phyloP scores from a whole-genome alignment of 305 asterid genomes.

The Solanum aculeatissimum region DNA sequence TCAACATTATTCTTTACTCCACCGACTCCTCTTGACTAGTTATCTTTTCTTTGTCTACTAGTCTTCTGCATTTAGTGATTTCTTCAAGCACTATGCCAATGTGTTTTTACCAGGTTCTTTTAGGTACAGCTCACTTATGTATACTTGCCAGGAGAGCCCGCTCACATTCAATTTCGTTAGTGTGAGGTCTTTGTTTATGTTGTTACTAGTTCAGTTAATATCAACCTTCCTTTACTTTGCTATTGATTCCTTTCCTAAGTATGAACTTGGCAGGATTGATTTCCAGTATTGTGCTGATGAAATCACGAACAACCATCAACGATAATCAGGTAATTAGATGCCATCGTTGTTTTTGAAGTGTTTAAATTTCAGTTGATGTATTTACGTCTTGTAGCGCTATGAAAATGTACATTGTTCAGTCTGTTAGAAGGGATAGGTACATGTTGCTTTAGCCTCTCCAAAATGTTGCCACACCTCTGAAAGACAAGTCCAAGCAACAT shows the following conservation, averaged over 20 bases:
- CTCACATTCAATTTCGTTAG: neutral
- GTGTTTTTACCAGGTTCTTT: neutral
- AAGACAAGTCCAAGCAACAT: neutral
- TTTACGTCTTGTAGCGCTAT: neutral
- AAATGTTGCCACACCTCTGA: neutral
- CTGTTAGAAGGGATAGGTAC: neutral
- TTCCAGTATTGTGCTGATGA: neutral
- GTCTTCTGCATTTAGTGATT: neutral
- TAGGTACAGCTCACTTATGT: neutral
- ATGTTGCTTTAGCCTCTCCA: neutral
- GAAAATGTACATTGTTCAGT: neutral
- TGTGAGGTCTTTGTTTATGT: neutral
- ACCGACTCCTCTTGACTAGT: neutral
- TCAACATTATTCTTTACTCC: neutral
- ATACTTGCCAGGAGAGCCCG: neutral
- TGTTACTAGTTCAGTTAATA: neutral
- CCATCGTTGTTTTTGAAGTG: neutral
- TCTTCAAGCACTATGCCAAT: neutral
- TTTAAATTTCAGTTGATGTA: neutral
- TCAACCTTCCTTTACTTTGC: neutral
- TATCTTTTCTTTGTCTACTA: neutral
- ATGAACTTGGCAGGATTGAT: neutral
- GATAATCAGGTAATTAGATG: neutral
- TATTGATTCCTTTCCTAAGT: neutral
- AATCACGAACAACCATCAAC: neutral